A percentile compares a stretch with the other conserved stretches of the same genome.
Evolutionary conservation across 176 grass and related monocot genomes (phyloP).

Genomic region (Tillandsia leiboldiana): DNA sequence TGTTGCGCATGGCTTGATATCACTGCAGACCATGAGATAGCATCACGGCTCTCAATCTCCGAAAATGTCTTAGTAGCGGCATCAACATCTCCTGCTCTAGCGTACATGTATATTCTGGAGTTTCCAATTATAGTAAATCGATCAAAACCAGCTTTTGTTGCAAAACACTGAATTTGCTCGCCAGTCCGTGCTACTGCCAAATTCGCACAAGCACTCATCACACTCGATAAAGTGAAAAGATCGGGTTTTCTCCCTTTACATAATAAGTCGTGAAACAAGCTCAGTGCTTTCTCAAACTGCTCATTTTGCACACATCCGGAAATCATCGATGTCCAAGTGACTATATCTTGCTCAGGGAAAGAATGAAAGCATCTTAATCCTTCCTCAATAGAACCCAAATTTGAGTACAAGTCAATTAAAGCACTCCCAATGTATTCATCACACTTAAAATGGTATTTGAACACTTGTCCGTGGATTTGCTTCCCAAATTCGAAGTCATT

Average conservation of each 20-base stretch:
- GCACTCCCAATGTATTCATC: conserved; percentile 56
- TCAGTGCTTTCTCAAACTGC: conserved; percentile 41
- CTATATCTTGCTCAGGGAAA: conserved; percentile 44
- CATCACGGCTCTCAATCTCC: conserved; percentile 50
- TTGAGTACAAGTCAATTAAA: conserved; percentile 59
- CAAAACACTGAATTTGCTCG: conserved; percentile 55
- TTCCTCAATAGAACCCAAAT: conserved; percentile 35
- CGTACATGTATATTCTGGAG: conserved; percentile 71
- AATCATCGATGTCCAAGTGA: conserved; percentile 66
- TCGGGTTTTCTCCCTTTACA: conserved; percentile 45
- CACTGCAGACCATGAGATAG: conserved; percentile 69
- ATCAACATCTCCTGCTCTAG: conserved; percentile 61
- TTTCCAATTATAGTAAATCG: conserved; percentile 47
- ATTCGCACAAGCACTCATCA: conserved; percentile 67
- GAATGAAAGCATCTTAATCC: conserved; percentile 51
- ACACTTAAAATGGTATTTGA: conserved; percentile 36
- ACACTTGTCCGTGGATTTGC: conserved; percentile 47
- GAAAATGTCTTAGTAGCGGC: conserved; percentile 44
- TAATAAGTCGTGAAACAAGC: conserved; percentile 41
- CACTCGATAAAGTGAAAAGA: conserved; percentile 43
- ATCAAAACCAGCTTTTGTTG: conserved; percentile 43
- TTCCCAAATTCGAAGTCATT: conserved; percentile 44
- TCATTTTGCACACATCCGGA: conserved; percentile 56
- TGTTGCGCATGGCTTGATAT: conserved; percentile 70
- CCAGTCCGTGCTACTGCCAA: conserved; percentile 43